Base-by-base conservation (phyloP, 441 rosid genomes). In the Eruca vesicaria region DNA sequence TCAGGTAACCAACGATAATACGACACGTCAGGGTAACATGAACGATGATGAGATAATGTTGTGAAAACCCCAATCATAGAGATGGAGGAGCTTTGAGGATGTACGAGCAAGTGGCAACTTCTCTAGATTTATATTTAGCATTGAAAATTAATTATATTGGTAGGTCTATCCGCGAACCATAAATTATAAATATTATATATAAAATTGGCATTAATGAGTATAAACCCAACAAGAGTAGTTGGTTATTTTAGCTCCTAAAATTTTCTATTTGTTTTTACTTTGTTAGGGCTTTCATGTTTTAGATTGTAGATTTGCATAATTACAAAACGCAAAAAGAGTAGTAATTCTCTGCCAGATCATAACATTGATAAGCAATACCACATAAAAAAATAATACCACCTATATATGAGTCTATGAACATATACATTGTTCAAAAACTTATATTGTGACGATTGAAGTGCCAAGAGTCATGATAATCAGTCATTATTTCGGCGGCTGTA, bases 91-190 rank as follows among this genome's bases (percentile, higher is more conserved):
- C 69, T 78, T 71, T 48, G 68, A 71, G 71, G 56, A 31, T 66
- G 73, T 78, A 78, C 65, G 69, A 67, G 74, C 77, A 53, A 72
- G 73, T 59, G 69, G 69, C 69, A n/a, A 20, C 59, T 59, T 72
- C 73, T 72, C 74, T 59, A 60, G 43, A 72, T 67, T 72, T 29
- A 72, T 78, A 48, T 67, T 15, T 67, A 8, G 73, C 73, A 78
- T 78, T 78, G 6, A 78, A 66, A 61, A 41, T 72, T 67, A 52
- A 11, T 41, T 72, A 67, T 67, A 31, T 19, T 59, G 81, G 73
- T 78, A 78, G 81, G 74, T 78, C 74, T 72, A 72, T 72, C 81
- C 55, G 81, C 74, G 66, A 72, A 78, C 81, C 69, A 78, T 67
- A 77, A 35, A 3, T 11, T 26, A 38, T 61, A 23, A 62, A 28